Evolutionary conservation across 345 rosid species (phyloP), one percentile per base, ranked within the genome.

Genomic region (Citrus medica): DNA sequence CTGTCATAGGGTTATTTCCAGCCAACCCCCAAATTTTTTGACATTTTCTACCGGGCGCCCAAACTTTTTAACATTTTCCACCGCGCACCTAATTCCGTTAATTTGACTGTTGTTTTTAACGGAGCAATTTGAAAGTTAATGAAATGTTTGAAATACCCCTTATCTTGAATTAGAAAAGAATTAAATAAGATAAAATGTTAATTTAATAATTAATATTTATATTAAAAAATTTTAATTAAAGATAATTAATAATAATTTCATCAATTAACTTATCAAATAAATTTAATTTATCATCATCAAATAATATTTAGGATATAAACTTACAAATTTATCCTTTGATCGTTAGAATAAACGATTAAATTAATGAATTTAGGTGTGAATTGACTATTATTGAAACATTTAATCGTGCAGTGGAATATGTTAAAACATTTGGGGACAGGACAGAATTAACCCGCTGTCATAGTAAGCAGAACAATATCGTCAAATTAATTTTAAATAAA

Each of bases 11-110:
- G 40, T 37, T 37, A 37, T 37, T 37, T 37, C 9, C 9, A 7
- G 9, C 2, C 9, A 37, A 7, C 9, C 8, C 40, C 9, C 40
- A 6, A 37, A 37, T 1, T 2, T 37, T 37, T 37, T 7, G 40
- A 37, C 0, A 37, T 37, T 37, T 37, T 6, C 0, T 0, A 37
- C 9, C 3, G 0, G 0, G 3, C 38, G 7, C 9, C 8, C 38
- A 0, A 37, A 1, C 0, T 7, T 37, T 37, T 37, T 1, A 1
- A 37, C 2, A 37, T 6, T 37, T 0, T 37, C 5, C 0, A 37
- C 0, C 9, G 0, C 0, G 7, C 40, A 6, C 9, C 0, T 0
- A 37, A 37, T 37, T 37, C 0, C 0, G 9, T 37, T 37, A 7
- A 37, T 37, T 37, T 37, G 9, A 37, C 2, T 2, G 1, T 1